Evolutionary conservation across 2,329 filamentous ascomycete genomes (phyloP).

Genomic region (Ascochyta koolunga): DNA sequence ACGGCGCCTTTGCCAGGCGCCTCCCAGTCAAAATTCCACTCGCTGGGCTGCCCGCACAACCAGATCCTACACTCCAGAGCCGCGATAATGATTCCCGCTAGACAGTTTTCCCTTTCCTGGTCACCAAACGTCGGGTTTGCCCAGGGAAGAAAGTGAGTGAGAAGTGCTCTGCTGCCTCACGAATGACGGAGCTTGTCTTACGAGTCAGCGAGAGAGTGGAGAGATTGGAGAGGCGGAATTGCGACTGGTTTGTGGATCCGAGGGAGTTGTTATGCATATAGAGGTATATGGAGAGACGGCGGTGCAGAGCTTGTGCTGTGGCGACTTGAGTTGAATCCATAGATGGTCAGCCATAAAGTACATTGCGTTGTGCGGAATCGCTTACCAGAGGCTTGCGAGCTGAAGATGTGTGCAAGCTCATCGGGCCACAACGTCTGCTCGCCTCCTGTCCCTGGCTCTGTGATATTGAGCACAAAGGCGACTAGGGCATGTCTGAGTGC

Average conservation of each 20-base stretch:
- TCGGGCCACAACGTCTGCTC: slow-evolving; percentile 32
- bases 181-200: slow-evolving; percentile 26
- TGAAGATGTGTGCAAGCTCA: slow-evolving; percentile 20
- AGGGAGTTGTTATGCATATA: slow-evolving; percentile 19
- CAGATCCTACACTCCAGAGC: slow-evolving; percentile 37
- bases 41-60: slow-evolving; percentile 34
- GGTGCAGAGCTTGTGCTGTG: slow-evolving; percentile 34
- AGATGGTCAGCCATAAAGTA: not conserved
- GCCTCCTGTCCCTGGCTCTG: slow-evolving; percentile 20
- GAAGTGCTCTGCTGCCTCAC: slow-evolving; percentile 45
- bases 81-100: slow-evolving; percentile 32
- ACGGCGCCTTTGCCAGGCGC: slow-evolving; percentile 28
- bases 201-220: slow-evolving; percentile 4
- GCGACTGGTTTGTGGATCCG: not conserved
- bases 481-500: slow-evolving; percentile 42
- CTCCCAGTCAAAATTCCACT: slow-evolving; percentile 39
- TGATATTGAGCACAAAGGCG: slow-evolving; percentile 33
- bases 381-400: not conserved
- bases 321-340: slow-evolving; percentile 13
- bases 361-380: not conserved
- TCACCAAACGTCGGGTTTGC: slow-evolving; percentile 36
- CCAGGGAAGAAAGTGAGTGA: slow-evolving; percentile 46
- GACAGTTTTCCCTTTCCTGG: slow-evolving; percentile 37
- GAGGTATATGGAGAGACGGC: slow-evolving; percentile 35
- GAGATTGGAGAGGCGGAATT: slow-evolving; percentile 6